Evolutionary conservation across 345 rosid species (phyloP).

Genomic region (Psidium guajava): DNA sequence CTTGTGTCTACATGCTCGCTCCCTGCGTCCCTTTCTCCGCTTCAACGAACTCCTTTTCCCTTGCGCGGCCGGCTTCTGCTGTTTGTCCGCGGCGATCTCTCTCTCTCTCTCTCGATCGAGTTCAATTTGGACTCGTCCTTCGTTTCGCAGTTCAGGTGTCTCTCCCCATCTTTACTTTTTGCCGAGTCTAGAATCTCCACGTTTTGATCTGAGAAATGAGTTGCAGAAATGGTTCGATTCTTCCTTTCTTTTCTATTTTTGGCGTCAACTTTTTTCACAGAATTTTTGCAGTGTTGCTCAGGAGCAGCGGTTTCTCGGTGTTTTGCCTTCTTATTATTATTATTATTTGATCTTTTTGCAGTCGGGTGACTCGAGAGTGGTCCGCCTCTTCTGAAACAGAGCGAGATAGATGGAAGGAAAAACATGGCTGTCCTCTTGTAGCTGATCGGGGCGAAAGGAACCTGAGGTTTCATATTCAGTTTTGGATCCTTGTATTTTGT

Average conservation of each 20-base stretch:
- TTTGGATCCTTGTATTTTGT: not conserved
- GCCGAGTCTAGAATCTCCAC: not conserved
- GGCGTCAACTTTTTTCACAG: not conserved
- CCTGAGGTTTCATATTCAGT: not conserved
- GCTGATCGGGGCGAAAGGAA: not conserved
- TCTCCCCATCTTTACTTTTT: not conserved
- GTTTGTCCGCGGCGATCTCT: not conserved
- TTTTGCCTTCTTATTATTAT: not conserved
- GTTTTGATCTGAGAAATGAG: not conserved
- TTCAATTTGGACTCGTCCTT: not conserved
- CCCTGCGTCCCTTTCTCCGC: too few relatives aligned
- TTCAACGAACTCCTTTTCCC: not conserved
- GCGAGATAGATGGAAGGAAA: not conserved
- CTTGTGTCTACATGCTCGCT: too few relatives aligned
- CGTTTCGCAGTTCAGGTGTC: not conserved
- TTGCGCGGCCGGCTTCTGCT: too few relatives aligned
- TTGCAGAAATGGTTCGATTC: not conserved
- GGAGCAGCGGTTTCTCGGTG: not conserved
- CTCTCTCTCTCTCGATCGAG: not conserved
- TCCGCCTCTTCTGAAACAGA: not conserved
- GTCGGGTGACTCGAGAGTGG: not conserved
- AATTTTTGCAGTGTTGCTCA: not conserved
- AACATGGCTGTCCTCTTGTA: not conserved
- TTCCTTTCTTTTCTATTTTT: not conserved
- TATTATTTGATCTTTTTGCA: not conserved